Base-by-base conservation (phyloP, 108 stramenopile genomes). In the Conticribra guillardii region DNA sequence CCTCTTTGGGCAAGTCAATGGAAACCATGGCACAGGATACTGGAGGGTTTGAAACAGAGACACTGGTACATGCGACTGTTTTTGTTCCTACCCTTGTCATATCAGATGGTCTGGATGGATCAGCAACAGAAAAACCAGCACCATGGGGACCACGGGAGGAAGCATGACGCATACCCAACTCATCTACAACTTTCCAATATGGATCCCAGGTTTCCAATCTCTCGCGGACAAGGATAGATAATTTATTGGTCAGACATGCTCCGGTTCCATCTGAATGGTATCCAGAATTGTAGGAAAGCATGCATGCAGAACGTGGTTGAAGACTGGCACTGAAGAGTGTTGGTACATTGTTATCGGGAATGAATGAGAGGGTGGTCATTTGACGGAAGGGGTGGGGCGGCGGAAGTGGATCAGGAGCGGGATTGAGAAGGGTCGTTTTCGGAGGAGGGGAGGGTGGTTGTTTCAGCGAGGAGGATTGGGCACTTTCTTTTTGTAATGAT, bases 121-220 rank as follows among this genome's bases (percentile, higher is more conserved):
- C 66, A 19, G 60, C 24, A 34, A 76, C 68, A 1, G 48, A 17
- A n/a, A n/a, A n/a, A n/a, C n/a, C n/a, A n/a, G n/a, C n/a, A n/a
- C n/a, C n/a, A n/a, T n/a, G n/a, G n/a, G n/a, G n/a, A n/a, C 11
- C 37, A 41, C 5, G 37, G 8, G 11, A 9, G 37, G 37, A 41
- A 41, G 37, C n/a, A 41, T 41, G 8, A 8, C 51, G 49, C 44
- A 16, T 50, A 44, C 76, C 76, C 17, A 78, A 37, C 55, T 78
- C 76, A 18, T 81, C 54, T 4, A 81, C 63, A 9, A 83, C 62
- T 22, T 64, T 64, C 87, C 87, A 88, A 69, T 75, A 77, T 0
- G 87, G 87, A 15, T 88, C 87, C 87, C 86, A 87, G 7, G 66
- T 82, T 17, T 57, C 44, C 50, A 87, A 72, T 23, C 83, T 49